These are phyloP conservation scores for Rutstroemia sp. DNA, from an alignment of 2,329 filamentous ascomycete species.

Conservation along the genomic window DNA sequence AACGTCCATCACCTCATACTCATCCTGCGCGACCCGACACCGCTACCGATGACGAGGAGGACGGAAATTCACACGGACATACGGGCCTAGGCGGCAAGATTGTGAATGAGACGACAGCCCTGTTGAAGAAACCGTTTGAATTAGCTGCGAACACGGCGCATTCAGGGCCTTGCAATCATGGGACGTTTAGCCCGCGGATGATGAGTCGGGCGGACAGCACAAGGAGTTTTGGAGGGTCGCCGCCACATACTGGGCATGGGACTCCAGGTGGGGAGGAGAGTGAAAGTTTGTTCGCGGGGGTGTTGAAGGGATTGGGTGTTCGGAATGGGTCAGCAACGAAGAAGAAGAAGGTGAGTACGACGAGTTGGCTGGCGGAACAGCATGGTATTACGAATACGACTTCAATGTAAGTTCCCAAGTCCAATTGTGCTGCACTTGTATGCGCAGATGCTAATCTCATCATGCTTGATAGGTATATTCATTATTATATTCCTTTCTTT, in stretches of 20 bases:
- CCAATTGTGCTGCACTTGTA: background rate
- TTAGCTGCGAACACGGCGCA: slow-evolving; percentile 19
- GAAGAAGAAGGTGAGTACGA: slow-evolving; percentile 62
- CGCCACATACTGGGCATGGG: slow-evolving; percentile 10
- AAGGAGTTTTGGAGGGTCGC: slow-evolving; percentile 20
- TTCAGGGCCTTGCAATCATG: slow-evolving; percentile 54
- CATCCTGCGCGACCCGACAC: slow-evolving; percentile 16
- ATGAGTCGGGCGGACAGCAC: slow-evolving; percentile 28
- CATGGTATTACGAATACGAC: slow-evolving; percentile 68
- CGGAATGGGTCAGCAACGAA: slow-evolving; percentile 16
- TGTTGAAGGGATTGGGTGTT: slow-evolving; percentile 21
- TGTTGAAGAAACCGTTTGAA: slow-evolving; percentile 37
- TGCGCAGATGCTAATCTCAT: background rate
- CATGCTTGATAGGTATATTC: slow-evolving; percentile 60
- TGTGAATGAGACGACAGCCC: slow-evolving; percentile 43
- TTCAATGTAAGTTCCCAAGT: slow-evolving; percentile 54
- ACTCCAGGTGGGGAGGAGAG: slow-evolving; percentile 12
- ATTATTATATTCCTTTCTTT: slow-evolving; percentile 87
- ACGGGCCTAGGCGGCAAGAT: slow-evolving; percentile 9
- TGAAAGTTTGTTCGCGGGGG: slow-evolving; percentile 17
- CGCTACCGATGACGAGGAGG: slow-evolving; percentile 12
- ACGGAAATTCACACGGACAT: slow-evolving; percentile 6
- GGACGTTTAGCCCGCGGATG: slow-evolving; percentile 67
- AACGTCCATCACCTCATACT: slow-evolving; percentile 15
- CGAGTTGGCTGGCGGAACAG: slow-evolving; percentile 60